Percentiles rank a stretch among this genome's conserved stretches.
These are phyloP conservation scores for Eucalyptus leucophloia DNA, from an alignment of 345 rosid species.

Conservation along the genomic window DNA sequence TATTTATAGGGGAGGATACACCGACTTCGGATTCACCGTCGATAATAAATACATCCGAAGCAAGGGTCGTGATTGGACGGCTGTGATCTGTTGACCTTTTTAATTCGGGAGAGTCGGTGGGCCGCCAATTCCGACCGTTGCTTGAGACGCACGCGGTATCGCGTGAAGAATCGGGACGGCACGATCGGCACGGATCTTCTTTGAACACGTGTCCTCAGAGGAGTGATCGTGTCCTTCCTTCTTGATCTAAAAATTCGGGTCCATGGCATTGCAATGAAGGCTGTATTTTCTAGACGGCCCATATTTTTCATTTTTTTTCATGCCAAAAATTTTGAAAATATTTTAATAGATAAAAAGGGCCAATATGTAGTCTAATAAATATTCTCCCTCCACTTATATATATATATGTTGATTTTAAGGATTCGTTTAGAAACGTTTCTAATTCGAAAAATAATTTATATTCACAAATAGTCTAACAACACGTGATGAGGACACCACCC, in stretches of 20 bases:
- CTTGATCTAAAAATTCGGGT: neutral
- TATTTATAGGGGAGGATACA: neutral
- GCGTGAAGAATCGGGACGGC: neutral
- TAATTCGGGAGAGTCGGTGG: neutral
- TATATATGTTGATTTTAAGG: no score
- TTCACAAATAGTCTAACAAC: no score
- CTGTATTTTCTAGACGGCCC: no score
- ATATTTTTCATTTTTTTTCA: no score
- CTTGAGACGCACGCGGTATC: neutral
- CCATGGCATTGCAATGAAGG: no score
- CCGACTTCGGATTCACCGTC: neutral
- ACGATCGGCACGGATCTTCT: neutral
- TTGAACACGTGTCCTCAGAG: neutral
- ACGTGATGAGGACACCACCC: no score
- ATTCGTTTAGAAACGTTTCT: fast-evolving
- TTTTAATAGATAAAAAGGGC: no score
- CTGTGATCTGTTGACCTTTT: neutral
- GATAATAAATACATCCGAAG: neutral
- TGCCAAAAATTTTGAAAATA: no score
- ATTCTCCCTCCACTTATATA: no score
- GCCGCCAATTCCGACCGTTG: neutral
- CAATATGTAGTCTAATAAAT: no score
- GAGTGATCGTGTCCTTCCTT: no score
- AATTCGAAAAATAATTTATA: no score
- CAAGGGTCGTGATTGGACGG: neutral